phyloP scores from a whole-genome alignment of 1,284 basidiomycete species.

The Boletellus dicymbophilus region DNA sequence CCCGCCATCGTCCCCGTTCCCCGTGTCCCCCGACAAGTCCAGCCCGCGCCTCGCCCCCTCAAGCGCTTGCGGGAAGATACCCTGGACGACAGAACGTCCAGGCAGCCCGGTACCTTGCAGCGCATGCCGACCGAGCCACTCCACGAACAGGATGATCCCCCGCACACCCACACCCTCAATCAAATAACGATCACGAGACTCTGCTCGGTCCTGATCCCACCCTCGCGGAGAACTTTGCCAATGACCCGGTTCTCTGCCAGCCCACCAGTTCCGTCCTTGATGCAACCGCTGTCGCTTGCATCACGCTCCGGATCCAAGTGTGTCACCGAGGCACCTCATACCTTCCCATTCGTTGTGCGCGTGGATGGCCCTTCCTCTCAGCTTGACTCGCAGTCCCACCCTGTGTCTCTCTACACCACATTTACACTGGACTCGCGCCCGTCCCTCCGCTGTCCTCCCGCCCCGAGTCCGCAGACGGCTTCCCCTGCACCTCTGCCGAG shows the following conservation, averaged over 20 bases:
- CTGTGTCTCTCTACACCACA: conserved; percentile 33
- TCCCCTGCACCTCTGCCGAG: conserved; percentile 9
- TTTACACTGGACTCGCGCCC: conserved; percentile 34
- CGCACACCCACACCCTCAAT: conserved; percentile 17
- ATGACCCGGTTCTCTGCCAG: conserved; percentile 13
- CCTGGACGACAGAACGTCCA: conserved; percentile 12
- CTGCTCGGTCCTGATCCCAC: conserved; percentile 14
- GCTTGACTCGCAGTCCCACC: conserved; percentile 38
- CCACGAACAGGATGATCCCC: conserved; percentile 25
- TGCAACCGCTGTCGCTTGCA: conserved; percentile 23
- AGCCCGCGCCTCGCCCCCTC: conserved; percentile 39
- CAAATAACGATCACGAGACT: conserved; percentile 19
- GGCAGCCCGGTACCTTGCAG: conserved; percentile 38
- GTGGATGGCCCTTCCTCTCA: conserved; percentile 40
- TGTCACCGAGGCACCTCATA: conserved; percentile 48
- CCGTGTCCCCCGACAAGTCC: conserved; percentile 44
- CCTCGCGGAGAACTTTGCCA: conserved; percentile 5
- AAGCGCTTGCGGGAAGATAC: conserved; percentile 38
- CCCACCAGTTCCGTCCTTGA: conserved; percentile 28
- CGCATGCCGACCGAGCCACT: conserved; percentile 54
- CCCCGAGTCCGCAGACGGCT: conserved; percentile 2
- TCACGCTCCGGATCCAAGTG: conserved; percentile 38
- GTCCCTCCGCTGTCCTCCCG: conserved; percentile 9
- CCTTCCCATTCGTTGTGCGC: conserved; percentile 54
- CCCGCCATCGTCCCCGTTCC: conserved; percentile 55